phyloP scores from a whole-genome alignment of 1,139 yeast genomes.

The Protomyces gravidus region DNA sequence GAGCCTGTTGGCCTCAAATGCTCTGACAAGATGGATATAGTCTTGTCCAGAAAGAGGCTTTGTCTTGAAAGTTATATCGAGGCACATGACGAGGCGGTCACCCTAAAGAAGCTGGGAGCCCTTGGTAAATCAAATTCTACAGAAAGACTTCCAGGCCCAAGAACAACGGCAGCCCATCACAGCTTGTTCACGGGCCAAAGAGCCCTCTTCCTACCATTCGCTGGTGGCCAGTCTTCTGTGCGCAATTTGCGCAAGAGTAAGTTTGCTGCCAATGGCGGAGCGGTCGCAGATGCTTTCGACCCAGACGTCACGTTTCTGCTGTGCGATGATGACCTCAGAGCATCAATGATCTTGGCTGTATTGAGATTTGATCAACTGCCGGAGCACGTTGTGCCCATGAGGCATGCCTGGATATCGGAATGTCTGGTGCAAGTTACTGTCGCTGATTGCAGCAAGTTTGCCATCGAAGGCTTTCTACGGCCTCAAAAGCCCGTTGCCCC shows the following conservation, averaged over 20 bases:
- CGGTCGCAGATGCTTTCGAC: not conserved
- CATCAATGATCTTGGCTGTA: not conserved
- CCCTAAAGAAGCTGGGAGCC: too few relatives aligned
- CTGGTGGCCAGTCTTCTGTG: not conserved
- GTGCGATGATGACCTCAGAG: slow-evolving; percentile 3
- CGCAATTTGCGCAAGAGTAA: not conserved
- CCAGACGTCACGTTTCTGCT: slow-evolving; percentile 15
- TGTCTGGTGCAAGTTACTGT: not conserved
- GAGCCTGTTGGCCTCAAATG: too few relatives aligned
- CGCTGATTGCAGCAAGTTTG: not conserved
- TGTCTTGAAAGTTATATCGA: too few relatives aligned
- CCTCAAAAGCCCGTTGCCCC: too few relatives aligned
- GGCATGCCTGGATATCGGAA: not conserved
- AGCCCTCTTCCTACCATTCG: not conserved
- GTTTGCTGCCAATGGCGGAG: not conserved
- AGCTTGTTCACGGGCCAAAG: not conserved
- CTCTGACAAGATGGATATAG: too few relatives aligned
- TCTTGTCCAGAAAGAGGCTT: too few relatives aligned
- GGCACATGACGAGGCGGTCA: too few relatives aligned
- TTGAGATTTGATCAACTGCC: not conserved
- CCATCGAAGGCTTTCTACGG: not conserved
- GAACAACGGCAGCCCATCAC: too few relatives aligned
- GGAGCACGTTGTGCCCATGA: not conserved
- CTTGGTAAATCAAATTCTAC: too few relatives aligned
- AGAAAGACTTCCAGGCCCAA: too few relatives aligned